Base-by-base conservation (phyloP, 768 basidiomycete species). In the Candolleomyces efflorescens region DNA sequence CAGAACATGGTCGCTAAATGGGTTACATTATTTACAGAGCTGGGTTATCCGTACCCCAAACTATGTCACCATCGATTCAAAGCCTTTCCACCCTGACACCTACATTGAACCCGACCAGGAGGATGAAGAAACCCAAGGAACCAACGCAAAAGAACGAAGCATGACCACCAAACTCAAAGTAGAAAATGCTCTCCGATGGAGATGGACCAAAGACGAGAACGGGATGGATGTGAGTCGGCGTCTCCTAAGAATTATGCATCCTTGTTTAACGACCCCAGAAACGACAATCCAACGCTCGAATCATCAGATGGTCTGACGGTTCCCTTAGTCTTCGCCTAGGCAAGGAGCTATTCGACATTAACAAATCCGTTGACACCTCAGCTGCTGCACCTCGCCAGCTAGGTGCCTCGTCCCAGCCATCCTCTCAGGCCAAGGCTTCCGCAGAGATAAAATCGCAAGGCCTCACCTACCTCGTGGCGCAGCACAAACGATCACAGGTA, bases 231-330 rank as follows among this genome's bases (percentile, higher is more conserved):
- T 95, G 65, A 75, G 91, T 79, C 10, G 43, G 46, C 39, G 43
- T 56, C 50, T 50, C 38, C 46, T 45, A 55, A 22, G 37, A 63
- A 47, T 38, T 27, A 38, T 32, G 22, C 17, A 38, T 52, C 7
- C 3, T 18, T 52, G 56, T 37, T 59, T n/a, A 57, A 48, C 36
- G 53, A 10, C 45, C 57, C 41, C 69, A 97, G 94, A 77, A 73
- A 62, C 82, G 87, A 62, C 89, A 95, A 76, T 92, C 93, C 15
- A 99, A 99, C 67, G 85, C 89, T 61, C 88, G 94, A 27, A 76
- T 98, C 39, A 84, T 99, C 58, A 84, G 90, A 13, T 99, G 97
- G 97, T 97, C 94, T 5, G 97, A 99, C 68, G 96, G 96, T 15
- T 82, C 90, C 13, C 73, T 94, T 56, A 95, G 94, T 64, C 81